A percentile compares a stretch with the other conserved stretches of the same genome.
These are phyloP conservation scores for Pseudogymnoascus sp. DNA, from an alignment of 2,329 filamentous ascomycete species.

Conservation along the genomic window DNA sequence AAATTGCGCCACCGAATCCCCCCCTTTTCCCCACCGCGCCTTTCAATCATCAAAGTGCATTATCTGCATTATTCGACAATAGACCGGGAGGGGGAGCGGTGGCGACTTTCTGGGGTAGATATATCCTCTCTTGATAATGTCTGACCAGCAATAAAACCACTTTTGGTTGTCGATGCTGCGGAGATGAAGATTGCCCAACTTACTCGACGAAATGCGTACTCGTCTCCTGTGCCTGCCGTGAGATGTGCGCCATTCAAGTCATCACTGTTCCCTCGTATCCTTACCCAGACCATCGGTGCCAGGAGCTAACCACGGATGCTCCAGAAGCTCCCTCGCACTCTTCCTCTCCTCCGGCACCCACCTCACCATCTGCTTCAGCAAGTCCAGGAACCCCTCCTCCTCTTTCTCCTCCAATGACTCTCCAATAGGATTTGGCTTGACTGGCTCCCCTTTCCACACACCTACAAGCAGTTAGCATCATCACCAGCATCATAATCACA, in stretches of 20 bases:
- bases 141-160: neutral
- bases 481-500: neutral
- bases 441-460: constrained; percentile 6
- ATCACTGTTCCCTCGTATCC: neutral
- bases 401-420: constrained; percentile 25
- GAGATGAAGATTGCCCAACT: neutral
- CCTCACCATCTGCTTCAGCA: constrained; percentile 26
- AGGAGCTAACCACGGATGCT: constrained; percentile 25
- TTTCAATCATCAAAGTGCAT: neutral
- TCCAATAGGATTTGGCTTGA: constrained; percentile 9
- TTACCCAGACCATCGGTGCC: neutral
- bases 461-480: constrained; percentile 7
- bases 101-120: neutral
- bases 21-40: neutral
- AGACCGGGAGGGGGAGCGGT: neutral
- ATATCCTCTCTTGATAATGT: neutral
- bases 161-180: neutral
- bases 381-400: constrained; percentile 26
- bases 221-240: neutral
- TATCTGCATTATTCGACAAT: neutral
- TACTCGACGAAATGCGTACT: neutral
- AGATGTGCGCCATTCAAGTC: neutral
- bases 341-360: constrained; percentile 29
- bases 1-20: neutral
- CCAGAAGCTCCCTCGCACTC: constrained; percentile 27